Conservation (phyloP, 768 basidiomycete genomes). For the Mycena vulgaris region DNA sequence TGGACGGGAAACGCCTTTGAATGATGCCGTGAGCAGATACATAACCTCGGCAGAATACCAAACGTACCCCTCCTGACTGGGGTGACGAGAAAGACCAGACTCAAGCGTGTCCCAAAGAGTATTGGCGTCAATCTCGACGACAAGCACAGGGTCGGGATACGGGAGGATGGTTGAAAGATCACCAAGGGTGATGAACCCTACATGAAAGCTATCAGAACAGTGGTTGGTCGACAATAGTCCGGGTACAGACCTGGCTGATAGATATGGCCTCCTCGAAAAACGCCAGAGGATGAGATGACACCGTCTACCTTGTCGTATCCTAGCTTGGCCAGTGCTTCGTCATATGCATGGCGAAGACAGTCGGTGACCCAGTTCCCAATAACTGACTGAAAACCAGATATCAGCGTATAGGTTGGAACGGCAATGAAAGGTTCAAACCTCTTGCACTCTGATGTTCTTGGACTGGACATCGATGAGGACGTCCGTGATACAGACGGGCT, state of each 20-base stretch:
- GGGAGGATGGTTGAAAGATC: slow-evolving; percentile 81
- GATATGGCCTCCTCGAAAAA: slow-evolving; percentile 70
- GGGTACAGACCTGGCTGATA: slow-evolving; percentile 69
- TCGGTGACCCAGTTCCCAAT: slow-evolving; percentile 77
- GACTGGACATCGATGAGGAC: slow-evolving; percentile 70
- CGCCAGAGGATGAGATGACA: slow-evolving; percentile 71
- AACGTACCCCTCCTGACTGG: slow-evolving; percentile 74
- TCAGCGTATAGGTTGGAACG: slow-evolving; percentile 4
- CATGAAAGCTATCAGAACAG: slow-evolving; percentile 18
- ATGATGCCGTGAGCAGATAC: slow-evolving; percentile 2
- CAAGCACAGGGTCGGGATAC: slow-evolving; percentile 73
- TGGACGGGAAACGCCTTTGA: slow-evolving; percentile 73
- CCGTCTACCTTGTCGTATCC: slow-evolving; percentile 65
- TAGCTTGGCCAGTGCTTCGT: slow-evolving; percentile 58
- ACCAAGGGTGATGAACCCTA: slow-evolving; percentile 69
- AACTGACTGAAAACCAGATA: slow-evolving; percentile 52
- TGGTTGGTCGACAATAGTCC: slow-evolving; percentile 16
- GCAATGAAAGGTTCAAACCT: slow-evolving; percentile 51
- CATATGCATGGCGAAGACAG: slow-evolving; percentile 72
- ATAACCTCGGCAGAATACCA: background rate
- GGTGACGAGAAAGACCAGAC: slow-evolving; percentile 66
- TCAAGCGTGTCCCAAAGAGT: slow-evolving; percentile 73
- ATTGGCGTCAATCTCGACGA: slow-evolving; percentile 72
- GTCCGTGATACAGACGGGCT: slow-evolving; percentile 68
- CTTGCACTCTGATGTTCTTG: slow-evolving; percentile 64